These are phyloP conservation scores for Vitis hybrid DNA, from an alignment of 177 flowering plant species.

Conservation along the genomic window DNA sequence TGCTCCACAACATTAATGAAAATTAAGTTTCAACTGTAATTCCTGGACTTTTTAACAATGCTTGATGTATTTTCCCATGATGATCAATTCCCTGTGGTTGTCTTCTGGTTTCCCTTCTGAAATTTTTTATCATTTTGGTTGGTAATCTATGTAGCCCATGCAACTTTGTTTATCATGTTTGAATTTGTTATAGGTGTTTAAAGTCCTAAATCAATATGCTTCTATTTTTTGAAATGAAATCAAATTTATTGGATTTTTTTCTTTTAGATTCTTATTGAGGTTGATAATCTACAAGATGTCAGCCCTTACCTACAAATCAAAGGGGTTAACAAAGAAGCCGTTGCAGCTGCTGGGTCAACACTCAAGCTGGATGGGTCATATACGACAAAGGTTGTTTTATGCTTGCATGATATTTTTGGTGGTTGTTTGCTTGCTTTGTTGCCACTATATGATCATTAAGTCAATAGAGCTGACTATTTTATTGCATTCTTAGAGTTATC, in stretches of 20 bases:
- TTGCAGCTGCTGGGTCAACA: conserved; percentile 79
- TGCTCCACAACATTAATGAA: too few relatives aligned
- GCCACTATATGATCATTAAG: neutral
- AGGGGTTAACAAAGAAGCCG: conserved; percentile 87
- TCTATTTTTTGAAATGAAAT: neutral
- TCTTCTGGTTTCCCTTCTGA: too few relatives aligned
- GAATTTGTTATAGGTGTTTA: neutral
- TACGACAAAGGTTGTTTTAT: conserved; percentile 82
- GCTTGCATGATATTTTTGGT: neutral
- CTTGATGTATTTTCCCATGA: too few relatives aligned
- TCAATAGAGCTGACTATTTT: conserved; percentile 7
- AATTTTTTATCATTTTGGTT: too few relatives aligned
- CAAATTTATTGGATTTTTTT: conserved; percentile 3
- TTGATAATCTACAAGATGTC: conserved; percentile 89
- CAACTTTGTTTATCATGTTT: neutral
- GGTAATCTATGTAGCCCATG: neutral
- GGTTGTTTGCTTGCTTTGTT: neutral
- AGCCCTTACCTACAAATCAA: conserved; percentile 89
- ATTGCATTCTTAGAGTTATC: conserved; percentile 65
- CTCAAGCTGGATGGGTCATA: conserved; percentile 87
- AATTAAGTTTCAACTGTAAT: too few relatives aligned
- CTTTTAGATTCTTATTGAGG: conserved; percentile 83
- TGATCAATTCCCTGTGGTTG: too few relatives aligned
- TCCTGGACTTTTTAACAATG: too few relatives aligned
- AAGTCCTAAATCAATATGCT: neutral